A percentile compares a stretch with the other conserved stretches of the same genome.
Evolutionary conservation across 1,139 yeast genomes (phyloP).

Genomic region (Candida mesenterica): DNA sequence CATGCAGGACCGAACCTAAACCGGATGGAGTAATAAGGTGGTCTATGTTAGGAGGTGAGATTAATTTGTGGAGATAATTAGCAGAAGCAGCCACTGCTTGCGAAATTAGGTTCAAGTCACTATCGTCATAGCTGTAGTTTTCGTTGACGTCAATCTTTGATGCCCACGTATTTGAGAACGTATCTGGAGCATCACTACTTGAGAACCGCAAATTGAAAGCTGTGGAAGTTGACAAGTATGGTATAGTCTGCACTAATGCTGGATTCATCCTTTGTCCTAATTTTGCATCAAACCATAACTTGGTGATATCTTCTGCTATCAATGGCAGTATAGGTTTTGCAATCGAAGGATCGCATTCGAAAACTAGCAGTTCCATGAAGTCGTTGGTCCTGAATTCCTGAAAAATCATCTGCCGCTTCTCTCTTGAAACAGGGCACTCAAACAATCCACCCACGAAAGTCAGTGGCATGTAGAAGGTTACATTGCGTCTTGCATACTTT

Average conservation of each 20-base stretch:
- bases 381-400: conserved; percentile 16
- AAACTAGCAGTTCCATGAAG: conserved; percentile 14
- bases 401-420: conserved; percentile 20
- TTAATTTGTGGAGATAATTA: conserved; percentile 25
- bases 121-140: conserved; percentile 39
- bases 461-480: conserved; percentile 54
- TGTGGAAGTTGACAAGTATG: conserved; percentile 56
- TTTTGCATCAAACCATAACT: conserved; percentile 43
- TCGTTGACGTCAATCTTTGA: conserved; percentile 50
- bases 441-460: conserved; percentile 68
- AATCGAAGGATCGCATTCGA: conserved; percentile 33
- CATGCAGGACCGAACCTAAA: conserved; percentile 8
- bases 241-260: conserved; percentile 48
- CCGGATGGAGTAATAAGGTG: conserved; percentile 10
- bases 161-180: conserved; percentile 47
- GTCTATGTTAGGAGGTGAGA: conserved; percentile 29
- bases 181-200: conserved; percentile 23
- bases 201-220: conserved; percentile 43
- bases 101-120: conserved; percentile 37
- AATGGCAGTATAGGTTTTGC: conserved; percentile 57
- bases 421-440: conserved; percentile 44
- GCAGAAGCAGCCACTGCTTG: conserved; percentile 33
- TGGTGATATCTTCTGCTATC: conserved; percentile 54
- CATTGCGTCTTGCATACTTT: conserved; percentile 51
- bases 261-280: conserved; percentile 20